Evolutionary conservation across 768 basidiomycete genomes (phyloP), one percentile per base, ranked within the genome.

Genomic region (Tulasnella sp.): DNA sequence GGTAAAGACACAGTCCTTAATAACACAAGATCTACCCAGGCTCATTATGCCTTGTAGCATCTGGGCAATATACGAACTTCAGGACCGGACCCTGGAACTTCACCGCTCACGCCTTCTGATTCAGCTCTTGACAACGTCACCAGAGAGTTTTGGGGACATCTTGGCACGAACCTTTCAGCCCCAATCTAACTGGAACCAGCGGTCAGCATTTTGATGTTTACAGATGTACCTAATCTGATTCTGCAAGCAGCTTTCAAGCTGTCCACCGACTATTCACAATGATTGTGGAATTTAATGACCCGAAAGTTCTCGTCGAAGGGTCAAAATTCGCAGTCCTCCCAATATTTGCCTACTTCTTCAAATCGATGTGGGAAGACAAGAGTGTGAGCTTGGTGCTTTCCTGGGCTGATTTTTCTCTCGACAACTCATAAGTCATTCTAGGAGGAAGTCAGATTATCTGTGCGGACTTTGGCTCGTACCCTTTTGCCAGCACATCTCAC

Each of bases 11-110:
- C n/a, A n/a, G 61, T 9, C 9, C 23, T 26, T 29, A 10, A 5
- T 0, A 60, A 75, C 54, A 47, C 13, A 29, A 48, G 27, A 47
- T 23, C 32, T 34, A 5, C 11, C 5, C n/a, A 15, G 4, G 38
- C 53, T 29, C 24, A 23, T 51, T 19, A 42, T 11, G 17, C n/a
- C 15, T 17, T 13, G 11, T 60, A 89, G 87, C 66, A 75, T 77
- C 23, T 88, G 86, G 85, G 75, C 77, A 48, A 77, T 83, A 60
- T 88, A 87, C 67, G 78, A 75, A 50, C 75, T 83, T n/a, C 81
- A 84, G 63, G 67, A 70, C 3, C 74, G 76, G 13, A 78, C 79
- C n/a, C 69, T 86, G 9, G 77, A 77, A 8, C 68, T 72, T 38
- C 72, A 82, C 23, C 76, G 86, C 44, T 77, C 79, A 3, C 70